Percentiles rank a stretch among this genome's conserved stretches.
These are phyloP conservation scores for Sambucus nigra DNA, from an alignment of 129 eudicot species.

Conservation along the genomic window DNA sequence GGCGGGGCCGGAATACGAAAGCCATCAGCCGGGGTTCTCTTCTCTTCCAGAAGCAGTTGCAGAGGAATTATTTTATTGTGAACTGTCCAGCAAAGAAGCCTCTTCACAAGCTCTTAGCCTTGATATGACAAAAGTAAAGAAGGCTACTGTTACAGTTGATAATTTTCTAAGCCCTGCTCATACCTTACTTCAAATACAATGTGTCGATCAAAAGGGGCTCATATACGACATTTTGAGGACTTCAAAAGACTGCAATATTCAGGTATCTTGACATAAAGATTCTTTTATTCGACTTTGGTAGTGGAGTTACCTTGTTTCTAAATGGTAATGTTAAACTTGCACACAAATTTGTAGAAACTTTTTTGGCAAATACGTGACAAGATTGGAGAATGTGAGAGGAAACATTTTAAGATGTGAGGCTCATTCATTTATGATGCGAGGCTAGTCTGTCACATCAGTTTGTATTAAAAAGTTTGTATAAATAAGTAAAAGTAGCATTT, in stretches of 20 bases:
- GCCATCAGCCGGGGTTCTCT: constrained; percentile 38
- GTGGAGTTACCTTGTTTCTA: background rate
- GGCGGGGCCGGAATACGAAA: constrained; percentile 65
- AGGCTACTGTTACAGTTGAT: constrained; percentile 52
- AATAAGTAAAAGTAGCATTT: too few relatives aligned
- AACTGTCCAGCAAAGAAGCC: constrained; percentile 25
- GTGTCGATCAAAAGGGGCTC: constrained; percentile 78
- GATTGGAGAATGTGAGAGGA: too few relatives aligned
- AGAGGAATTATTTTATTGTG: constrained; percentile 50
- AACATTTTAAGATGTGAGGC: too few relatives aligned
- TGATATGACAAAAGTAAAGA: constrained; percentile 32
- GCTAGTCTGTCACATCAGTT: too few relatives aligned
- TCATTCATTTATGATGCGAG: too few relatives aligned
- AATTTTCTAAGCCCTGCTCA: constrained; percentile 65
- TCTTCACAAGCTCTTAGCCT: constrained; percentile 25
- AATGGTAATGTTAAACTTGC: too few relatives aligned
- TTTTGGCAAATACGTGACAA: too few relatives aligned
- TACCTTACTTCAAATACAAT: constrained; percentile 69
- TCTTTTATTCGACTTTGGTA: background rate
- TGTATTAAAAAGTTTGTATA: too few relatives aligned
- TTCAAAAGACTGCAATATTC: constrained; percentile 57
- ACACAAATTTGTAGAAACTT: too few relatives aligned
- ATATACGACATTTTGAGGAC: constrained; percentile 70
- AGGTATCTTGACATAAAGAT: constrained; percentile 25
- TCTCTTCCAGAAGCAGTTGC: constrained; percentile 46